phyloP scores from a whole-genome alignment of 129 eudicot genomes.

The Lactuca saligna region DNA sequence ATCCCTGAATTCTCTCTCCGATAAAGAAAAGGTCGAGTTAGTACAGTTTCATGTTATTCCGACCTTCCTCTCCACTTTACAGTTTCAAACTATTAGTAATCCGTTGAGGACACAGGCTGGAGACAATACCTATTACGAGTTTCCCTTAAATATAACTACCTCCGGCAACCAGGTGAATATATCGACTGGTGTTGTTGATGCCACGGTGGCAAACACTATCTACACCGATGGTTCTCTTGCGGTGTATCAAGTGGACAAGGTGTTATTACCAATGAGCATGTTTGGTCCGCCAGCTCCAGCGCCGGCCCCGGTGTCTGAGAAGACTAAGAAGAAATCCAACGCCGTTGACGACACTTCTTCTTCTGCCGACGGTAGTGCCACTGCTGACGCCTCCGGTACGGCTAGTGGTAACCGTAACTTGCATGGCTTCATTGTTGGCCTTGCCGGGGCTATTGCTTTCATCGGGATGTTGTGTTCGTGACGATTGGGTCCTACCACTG shows the following conservation, averaged over 20 bases:
- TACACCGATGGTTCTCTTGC: conserved; percentile 68
- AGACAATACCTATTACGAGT: conserved; percentile 40
- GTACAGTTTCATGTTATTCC: conserved; percentile 77
- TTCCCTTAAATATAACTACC: conserved; percentile 70
- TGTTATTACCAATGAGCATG: conserved; percentile 66
- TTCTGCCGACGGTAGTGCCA: conserved; percentile 25
- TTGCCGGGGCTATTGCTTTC: conserved; percentile 23
- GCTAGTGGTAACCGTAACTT: conserved; percentile 18
- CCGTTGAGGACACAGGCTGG: conserved; percentile 97
- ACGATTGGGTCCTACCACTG: conserved; percentile 5
- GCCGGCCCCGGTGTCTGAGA: conserved; percentile 43
- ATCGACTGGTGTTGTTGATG: conserved; percentile 67
- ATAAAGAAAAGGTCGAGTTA: conserved; percentile 67
- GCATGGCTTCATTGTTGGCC: conserved; percentile 35
- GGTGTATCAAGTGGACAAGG: conserved; percentile 88
- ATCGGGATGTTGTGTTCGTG: conserved; percentile 34
- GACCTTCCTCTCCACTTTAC: conserved; percentile 44
- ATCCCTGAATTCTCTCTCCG: conserved; percentile 66
- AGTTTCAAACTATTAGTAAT: conserved; percentile 82
- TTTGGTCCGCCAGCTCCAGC: conserved; percentile 64
- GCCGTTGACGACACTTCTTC: conserved; percentile 33
- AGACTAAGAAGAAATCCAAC: conserved; percentile 36
- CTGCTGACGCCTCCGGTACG: conserved; percentile 49
- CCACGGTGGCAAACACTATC: conserved; percentile 59
- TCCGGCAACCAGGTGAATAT: conserved; percentile 71